phyloP scores from a whole-genome alignment of 2,329 filamentous ascomycete species.

The Alternaria sp. region DNA sequence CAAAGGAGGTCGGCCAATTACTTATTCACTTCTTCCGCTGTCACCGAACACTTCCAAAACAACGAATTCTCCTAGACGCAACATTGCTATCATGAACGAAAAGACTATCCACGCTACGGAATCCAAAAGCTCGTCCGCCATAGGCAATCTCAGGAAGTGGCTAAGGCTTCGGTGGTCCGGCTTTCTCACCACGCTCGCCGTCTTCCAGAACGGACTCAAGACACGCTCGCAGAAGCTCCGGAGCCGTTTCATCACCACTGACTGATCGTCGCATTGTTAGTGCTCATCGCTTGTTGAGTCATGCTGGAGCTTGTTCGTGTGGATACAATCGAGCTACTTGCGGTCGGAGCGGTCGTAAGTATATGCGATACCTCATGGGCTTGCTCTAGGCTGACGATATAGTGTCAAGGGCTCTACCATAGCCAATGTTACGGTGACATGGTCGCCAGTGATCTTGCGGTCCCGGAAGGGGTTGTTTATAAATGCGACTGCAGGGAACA shows the following conservation, averaged over 20 bases:
- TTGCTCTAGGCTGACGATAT: neutral
- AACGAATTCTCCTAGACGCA: neutral
- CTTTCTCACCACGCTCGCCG: neutral
- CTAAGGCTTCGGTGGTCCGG: neutral
- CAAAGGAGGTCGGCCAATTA: neutral
- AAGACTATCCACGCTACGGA: neutral
- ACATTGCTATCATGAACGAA: neutral
- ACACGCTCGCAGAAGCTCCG: neutral
- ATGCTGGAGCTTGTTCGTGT: neutral
- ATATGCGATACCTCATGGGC: neutral
- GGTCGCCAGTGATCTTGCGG: neutral
- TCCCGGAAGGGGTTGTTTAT: neutral
- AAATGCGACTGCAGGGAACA: neutral
- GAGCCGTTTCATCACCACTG: neutral
- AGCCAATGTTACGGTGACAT: neutral
- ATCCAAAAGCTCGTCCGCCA: neutral
- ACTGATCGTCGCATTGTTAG: neutral
- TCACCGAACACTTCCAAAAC: neutral
- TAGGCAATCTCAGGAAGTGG: neutral
- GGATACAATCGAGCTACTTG: neutral
- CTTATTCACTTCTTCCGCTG: neutral
- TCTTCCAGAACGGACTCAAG: neutral
- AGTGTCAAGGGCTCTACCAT: neutral
- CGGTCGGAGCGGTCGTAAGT: neutral
- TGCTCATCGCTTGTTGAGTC: neutral